These are phyloP conservation scores for Meyerozyma athensensis DNA, from an alignment of 1,139 yeast species.

Conservation along the genomic window DNA sequence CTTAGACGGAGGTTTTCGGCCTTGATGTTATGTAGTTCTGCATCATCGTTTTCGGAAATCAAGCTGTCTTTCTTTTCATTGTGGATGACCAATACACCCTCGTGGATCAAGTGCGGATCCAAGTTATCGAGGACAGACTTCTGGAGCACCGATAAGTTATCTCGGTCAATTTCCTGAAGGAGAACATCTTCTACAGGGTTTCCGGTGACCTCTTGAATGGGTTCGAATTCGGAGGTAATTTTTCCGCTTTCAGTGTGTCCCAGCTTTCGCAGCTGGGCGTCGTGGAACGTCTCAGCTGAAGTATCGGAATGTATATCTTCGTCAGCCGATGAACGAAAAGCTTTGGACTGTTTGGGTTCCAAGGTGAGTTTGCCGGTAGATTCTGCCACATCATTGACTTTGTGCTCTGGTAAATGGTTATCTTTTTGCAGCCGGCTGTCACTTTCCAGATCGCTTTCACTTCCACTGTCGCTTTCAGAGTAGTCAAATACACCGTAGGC, in stretches of 20 bases:
- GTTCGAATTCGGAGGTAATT: background rate
- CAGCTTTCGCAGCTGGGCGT: slow-evolving; percentile 1
- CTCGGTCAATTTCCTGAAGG: background rate
- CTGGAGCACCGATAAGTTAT: slow-evolving; percentile 21
- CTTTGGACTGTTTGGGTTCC: too few relatives aligned
- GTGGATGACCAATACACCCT: slow-evolving; percentile 18
- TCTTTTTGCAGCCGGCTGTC: too few relatives aligned
- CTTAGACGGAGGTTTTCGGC: slow-evolving; percentile 19
- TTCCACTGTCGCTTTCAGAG: background rate
- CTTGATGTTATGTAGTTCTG: slow-evolving; percentile 11
- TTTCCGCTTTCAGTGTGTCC: background rate
- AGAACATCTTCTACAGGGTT: too few relatives aligned
- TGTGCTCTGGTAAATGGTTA: too few relatives aligned
- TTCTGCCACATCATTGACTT: too few relatives aligned
- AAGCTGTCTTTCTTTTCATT: slow-evolving; percentile 9
- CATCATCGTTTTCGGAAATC: slow-evolving; percentile 8
- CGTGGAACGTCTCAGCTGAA: background rate
- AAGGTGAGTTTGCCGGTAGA: too few relatives aligned
- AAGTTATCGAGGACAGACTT: slow-evolving; percentile 33
- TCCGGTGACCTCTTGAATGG: background rate
- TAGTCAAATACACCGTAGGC: slow-evolving; percentile 1
- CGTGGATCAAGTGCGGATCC: slow-evolving; percentile 20
- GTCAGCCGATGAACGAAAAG: background rate
- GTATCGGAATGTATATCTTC: background rate
- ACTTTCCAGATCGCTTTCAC: background rate